phyloP scores from a whole-genome alignment of 164 flowering plant genomes.

The Liquidambar formosana region DNA sequence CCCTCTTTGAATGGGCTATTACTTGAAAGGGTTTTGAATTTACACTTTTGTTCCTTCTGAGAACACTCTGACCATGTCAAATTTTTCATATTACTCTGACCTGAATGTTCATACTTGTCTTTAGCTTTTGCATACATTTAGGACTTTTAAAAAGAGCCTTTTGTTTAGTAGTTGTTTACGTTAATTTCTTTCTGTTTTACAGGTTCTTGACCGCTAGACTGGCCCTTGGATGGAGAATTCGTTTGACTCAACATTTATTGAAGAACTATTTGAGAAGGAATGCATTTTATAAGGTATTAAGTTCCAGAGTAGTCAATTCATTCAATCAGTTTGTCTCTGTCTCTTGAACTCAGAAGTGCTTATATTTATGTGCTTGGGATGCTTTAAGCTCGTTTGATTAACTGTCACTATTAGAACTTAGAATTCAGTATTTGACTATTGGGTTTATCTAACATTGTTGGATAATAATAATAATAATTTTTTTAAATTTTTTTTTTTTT shows the following conservation, averaged over 20 bases:
- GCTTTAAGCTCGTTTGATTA: too few species aligned
- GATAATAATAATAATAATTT: too few species aligned
- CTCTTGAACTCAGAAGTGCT: not conserved
- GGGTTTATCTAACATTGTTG: too few species aligned
- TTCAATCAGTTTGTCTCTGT: not conserved
- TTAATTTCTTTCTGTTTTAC: conserved; percentile 16
- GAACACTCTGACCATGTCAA: not conserved
- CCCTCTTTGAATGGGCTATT: not conserved
- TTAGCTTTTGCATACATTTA: not conserved
- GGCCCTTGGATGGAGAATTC: conserved; percentile 97
- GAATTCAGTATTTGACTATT: too few species aligned
- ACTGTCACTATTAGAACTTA: too few species aligned
- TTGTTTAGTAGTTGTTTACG: not conserved
- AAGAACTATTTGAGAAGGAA: conserved; percentile 80
- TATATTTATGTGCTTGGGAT: too few species aligned
- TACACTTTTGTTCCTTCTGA: not conserved
- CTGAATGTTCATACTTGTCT: not conserved
- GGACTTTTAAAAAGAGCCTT: not conserved
- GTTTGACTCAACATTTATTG: conserved; percentile 84
- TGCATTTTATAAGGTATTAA: conserved; percentile 88
- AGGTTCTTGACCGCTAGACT: conserved; percentile 82
- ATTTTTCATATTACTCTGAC: not conserved
- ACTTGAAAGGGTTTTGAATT: not conserved
- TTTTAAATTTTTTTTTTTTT: too few species aligned
- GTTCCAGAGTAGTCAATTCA: not conserved